Evolutionary conservation across 495 filamentous ascomycete species (phyloP).

Genomic region (Xylaria telfairii): DNA sequence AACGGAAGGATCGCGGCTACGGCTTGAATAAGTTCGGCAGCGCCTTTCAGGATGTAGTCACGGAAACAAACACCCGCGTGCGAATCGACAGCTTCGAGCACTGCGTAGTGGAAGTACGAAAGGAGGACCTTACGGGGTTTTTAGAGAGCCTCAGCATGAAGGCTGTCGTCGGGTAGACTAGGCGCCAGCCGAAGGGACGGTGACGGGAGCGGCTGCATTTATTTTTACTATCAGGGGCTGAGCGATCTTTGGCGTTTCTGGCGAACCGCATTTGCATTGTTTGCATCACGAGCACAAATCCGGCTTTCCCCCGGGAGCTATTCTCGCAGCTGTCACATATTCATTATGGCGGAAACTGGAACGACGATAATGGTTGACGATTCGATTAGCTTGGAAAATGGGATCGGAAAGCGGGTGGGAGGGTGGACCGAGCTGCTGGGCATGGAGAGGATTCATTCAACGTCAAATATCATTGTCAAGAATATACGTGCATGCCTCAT

Average conservation of each 20-base stretch:
- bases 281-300: conserved; percentile 8
- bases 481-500: conserved; percentile 23
- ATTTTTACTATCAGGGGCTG: conserved; percentile 9
- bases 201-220: conserved; percentile 4
- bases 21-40: conserved; percentile 88
- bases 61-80: conserved; percentile 87
- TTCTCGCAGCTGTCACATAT: conserved; percentile 12
- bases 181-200: not conserved
- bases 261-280: conserved; percentile 25
- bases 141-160: conserved; percentile 91
- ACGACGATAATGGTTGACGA: conserved; percentile 26
- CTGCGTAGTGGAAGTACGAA: conserved; percentile 94
- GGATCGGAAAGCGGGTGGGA: not conserved
- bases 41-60: conserved; percentile 94
- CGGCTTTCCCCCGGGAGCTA: conserved; percentile 10
- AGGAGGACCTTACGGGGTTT: conserved; percentile 91
- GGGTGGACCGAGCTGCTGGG: conserved; percentile 3
- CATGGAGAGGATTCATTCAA: conserved; percentile 2
- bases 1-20: conserved; percentile 62
- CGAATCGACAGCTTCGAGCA: conserved; percentile 97
- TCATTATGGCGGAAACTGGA: not conserved
- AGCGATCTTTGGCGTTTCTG: conserved; percentile 25
- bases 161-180: conserved; percentile 78
- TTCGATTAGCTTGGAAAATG: conserved; percentile 18
- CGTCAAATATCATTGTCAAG: conserved; percentile 19